Percentiles rank a stretch among this genome's conserved stretches.
phyloP scores from a whole-genome alignment of 2,329 filamentous ascomycete genomes.

The Pseudocercospora eumusae region DNA sequence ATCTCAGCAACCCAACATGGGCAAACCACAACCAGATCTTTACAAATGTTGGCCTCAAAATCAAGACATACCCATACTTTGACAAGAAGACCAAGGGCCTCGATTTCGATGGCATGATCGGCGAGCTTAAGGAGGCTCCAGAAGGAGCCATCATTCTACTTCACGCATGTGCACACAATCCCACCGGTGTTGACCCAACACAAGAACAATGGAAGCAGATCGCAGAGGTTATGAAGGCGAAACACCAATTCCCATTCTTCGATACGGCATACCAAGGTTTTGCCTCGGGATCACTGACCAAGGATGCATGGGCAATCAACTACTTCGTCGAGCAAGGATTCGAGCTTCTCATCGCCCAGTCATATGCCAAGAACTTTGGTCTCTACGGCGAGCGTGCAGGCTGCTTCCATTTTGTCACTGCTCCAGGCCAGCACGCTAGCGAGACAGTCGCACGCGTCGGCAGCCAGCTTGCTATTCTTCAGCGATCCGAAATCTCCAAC shows the following conservation, averaged over 20 bases:
- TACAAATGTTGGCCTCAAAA: constrained; percentile 76
- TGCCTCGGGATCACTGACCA: constrained; percentile 81
- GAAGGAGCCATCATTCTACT: constrained; percentile 83
- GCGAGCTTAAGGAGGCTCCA: constrained; percentile 68
- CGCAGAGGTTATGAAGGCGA: constrained; percentile 71
- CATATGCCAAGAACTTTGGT: constrained; percentile 64
- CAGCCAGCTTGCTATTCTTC: constrained; percentile 88
- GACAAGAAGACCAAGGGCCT: constrained; percentile 83
- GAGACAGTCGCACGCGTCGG: constrained; percentile 66
- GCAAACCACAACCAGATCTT: constrained; percentile 99
- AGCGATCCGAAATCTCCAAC: constrained; percentile 96
- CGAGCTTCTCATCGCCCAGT: constrained; percentile 56
- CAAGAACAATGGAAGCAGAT: constrained; percentile 93
- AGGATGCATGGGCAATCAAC: constrained; percentile 87
- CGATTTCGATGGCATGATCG: constrained; percentile 86
- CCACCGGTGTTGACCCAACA: constrained; percentile 93
- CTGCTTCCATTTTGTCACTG: constrained; percentile 90
- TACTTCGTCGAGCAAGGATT: constrained; percentile 95
- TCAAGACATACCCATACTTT: constrained; percentile 92
- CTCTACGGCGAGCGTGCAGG: constrained; percentile 95
- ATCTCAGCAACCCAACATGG: constrained; percentile 95
- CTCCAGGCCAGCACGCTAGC: constrained; percentile 67
- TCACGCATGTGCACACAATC: constrained; percentile 97
- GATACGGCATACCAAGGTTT: constrained; percentile 98
- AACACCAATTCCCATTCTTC: constrained; percentile 95